A percentile compares a stretch with the other conserved stretches of the same genome.
phyloP scores from a whole-genome alignment of 169 alveolate species.

The Cyclospora cayetanensis region DNA sequence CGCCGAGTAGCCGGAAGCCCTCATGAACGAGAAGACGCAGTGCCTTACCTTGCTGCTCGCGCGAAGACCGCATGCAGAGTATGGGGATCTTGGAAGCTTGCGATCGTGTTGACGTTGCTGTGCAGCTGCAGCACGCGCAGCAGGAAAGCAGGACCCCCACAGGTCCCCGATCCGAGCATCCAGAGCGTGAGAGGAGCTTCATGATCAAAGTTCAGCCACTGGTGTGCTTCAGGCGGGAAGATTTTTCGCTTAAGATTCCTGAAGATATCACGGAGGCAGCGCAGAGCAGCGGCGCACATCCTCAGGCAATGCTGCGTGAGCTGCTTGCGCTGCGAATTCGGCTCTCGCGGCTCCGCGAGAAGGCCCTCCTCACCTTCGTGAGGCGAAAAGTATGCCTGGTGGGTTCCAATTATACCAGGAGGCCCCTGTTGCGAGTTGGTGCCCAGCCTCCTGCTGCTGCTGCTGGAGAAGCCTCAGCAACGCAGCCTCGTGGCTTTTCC shows the following conservation, averaged over 20 bases:
- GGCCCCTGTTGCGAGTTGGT: background rate
- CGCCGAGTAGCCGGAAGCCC: too few species aligned
- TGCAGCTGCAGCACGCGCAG: background rate
- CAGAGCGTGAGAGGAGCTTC: background rate
- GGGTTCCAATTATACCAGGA: background rate
- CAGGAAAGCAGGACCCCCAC: background rate
- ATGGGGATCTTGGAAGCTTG: background rate
- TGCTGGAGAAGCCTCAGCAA: background rate
- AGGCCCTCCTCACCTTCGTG: background rate
- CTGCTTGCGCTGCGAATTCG: background rate
- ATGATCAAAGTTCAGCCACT: background rate
- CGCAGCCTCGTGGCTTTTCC: background rate
- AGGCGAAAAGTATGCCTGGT: background rate
- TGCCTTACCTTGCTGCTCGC: background rate
- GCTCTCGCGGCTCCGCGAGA: background rate
- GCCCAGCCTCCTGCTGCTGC: background rate
- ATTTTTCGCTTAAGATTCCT: background rate
- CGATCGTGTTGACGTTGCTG: background rate
- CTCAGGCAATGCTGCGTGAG: background rate
- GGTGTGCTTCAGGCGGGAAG: background rate
- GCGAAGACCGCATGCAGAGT: background rate
- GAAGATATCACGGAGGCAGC: background rate
- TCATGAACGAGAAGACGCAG: too few species aligned
- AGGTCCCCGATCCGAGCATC: background rate
- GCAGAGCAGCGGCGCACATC: too few species aligned